A percentile compares a stretch with the other conserved stretches of the same genome.
Evolutionary conservation across 176 grass and related monocot genomes (phyloP).

Genomic region (Miscanthus lutarioriparius): DNA sequence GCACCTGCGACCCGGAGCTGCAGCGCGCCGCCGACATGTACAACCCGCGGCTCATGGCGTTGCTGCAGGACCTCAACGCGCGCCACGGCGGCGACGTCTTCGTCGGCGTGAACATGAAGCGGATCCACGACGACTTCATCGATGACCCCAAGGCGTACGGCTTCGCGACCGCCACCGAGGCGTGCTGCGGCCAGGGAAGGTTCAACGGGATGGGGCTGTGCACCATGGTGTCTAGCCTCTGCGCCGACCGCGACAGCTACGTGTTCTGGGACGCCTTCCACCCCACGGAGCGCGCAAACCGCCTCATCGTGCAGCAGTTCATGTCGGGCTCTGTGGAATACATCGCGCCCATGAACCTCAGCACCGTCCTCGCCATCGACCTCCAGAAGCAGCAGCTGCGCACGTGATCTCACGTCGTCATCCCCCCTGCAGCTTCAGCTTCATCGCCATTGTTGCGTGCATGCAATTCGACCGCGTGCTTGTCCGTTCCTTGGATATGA

Average conservation of each 20-base stretch:
- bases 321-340: slow-evolving; percentile 35
- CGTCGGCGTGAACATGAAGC: slow-evolving; percentile 61
- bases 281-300: slow-evolving; percentile 80
- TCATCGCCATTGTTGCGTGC: no score
- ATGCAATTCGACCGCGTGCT: no score
- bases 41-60: slow-evolving; percentile 59
- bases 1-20: slow-evolving; percentile 80
- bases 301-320: slow-evolving; percentile 68
- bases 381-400: background rate
- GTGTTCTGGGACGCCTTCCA: slow-evolving; percentile 98
- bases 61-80: slow-evolving; percentile 49
- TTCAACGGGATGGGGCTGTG: slow-evolving; percentile 87
- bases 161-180: slow-evolving; percentile 55
- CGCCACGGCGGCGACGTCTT: slow-evolving; percentile 39
- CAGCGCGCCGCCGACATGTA: slow-evolving; percentile 58
- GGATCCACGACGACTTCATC: slow-evolving; percentile 76
- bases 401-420: no score
- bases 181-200: slow-evolving; percentile 79
- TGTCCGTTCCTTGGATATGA: no score
- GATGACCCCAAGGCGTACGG: slow-evolving; percentile 46
- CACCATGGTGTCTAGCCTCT: slow-evolving; percentile 64
- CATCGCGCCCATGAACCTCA: slow-evolving; percentile 85
- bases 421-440: no score
- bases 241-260: slow-evolving; percentile 54
- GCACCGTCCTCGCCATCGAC: slow-evolving; percentile 69